A percentile compares a stretch with the other conserved stretches of the same genome.
Conservation (phyloP, 495 filamentous ascomycete genomes). For the Hamigera avellanea region DNA sequence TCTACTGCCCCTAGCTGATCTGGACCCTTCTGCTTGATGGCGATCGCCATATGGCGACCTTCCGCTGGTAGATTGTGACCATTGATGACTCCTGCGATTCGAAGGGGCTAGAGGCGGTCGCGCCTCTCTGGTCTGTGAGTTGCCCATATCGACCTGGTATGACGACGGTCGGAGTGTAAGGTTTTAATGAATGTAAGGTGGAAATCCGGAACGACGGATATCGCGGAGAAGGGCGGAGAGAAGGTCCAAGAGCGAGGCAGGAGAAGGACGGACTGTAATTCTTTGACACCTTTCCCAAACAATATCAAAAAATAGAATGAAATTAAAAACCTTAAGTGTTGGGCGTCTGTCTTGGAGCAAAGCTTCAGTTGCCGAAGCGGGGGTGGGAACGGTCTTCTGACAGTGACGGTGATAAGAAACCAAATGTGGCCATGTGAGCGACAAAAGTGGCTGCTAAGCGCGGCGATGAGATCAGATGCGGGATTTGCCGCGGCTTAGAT, state of each 20-base stretch:
- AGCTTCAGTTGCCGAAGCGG: conserved; percentile 6
- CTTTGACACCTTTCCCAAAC: too few species aligned
- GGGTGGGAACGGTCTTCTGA: background rate
- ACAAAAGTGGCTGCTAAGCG: conserved; percentile 9
- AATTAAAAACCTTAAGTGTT: too few species aligned
- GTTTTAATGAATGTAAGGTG: conserved; percentile 6
- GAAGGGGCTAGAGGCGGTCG: conserved; percentile 25
- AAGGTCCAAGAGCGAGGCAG: background rate
- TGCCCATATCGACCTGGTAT: conserved; percentile 36
- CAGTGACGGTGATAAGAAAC: conserved; percentile 3
- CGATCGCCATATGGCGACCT: conserved; percentile 23
- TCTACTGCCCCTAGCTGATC: conserved; percentile 38
- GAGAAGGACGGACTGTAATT: too few species aligned
- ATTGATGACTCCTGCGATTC: conserved; percentile 23
- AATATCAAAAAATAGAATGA: too few species aligned
- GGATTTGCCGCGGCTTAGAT: conserved; percentile 1
- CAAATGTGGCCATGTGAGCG: conserved; percentile 18
- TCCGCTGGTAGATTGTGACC: conserved; percentile 23
- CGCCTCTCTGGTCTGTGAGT: conserved; percentile 49
- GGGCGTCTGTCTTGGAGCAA: too few species aligned
- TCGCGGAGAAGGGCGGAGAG: conserved; percentile 1
- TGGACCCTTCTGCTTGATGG: conserved; percentile 26
- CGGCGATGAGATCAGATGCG: conserved; percentile 17
- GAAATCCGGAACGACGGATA: conserved; percentile 6
- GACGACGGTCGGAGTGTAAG: background rate